Conservation (phyloP, 495 filamentous ascomycete species). For the Recurvomyces mirabilis region DNA sequence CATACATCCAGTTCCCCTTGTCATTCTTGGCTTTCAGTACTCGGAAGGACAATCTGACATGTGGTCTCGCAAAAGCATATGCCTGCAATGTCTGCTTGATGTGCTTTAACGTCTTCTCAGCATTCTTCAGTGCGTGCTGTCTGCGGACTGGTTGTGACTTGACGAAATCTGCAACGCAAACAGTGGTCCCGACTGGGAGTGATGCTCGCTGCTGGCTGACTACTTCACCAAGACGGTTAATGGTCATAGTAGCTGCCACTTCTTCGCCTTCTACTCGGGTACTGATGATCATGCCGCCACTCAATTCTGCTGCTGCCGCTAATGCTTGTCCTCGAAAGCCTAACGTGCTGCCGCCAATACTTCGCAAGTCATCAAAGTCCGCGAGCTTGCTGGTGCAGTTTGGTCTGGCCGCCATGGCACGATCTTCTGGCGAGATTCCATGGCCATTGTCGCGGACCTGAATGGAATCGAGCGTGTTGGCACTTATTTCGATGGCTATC, state of each 20-base stretch:
- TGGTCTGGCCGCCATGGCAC: slow-evolving; percentile 52
- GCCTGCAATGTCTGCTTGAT: slow-evolving; percentile 59
- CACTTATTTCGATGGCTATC: slow-evolving; percentile 59
- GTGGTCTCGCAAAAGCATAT: slow-evolving; percentile 63
- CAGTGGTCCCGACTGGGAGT: slow-evolving; percentile 62
- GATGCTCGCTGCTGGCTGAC: slow-evolving; percentile 13
- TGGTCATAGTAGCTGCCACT: slow-evolving; percentile 46
- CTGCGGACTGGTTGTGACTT: slow-evolving; percentile 61
- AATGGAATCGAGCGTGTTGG: slow-evolving; percentile 65
- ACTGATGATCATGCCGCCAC: slow-evolving; percentile 49
- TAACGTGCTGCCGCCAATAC: slow-evolving; percentile 52
- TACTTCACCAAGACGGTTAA: slow-evolving; percentile 42
- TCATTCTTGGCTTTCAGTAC: slow-evolving; percentile 52
- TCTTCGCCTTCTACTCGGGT: slow-evolving; percentile 62
- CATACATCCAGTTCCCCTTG: slow-evolving; percentile 60
- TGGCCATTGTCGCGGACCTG: slow-evolving; percentile 82
- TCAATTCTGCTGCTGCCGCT: slow-evolving; percentile 64
- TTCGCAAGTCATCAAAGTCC: slow-evolving; percentile 56
- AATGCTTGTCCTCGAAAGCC: slow-evolving; percentile 87
- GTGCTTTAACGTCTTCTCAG: slow-evolving; percentile 47
- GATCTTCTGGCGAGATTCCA: slow-evolving; percentile 63
- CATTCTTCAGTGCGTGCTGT: slow-evolving; percentile 51
- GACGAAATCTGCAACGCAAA: slow-evolving; percentile 58
- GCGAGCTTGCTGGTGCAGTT: slow-evolving; percentile 81
- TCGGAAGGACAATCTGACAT: slow-evolving; percentile 53